Evolutionary conservation across 2,329 filamentous ascomycete genomes (phyloP), one percentile per base, ranked within the genome.

Genomic region (Neonectria coccinea): DNA sequence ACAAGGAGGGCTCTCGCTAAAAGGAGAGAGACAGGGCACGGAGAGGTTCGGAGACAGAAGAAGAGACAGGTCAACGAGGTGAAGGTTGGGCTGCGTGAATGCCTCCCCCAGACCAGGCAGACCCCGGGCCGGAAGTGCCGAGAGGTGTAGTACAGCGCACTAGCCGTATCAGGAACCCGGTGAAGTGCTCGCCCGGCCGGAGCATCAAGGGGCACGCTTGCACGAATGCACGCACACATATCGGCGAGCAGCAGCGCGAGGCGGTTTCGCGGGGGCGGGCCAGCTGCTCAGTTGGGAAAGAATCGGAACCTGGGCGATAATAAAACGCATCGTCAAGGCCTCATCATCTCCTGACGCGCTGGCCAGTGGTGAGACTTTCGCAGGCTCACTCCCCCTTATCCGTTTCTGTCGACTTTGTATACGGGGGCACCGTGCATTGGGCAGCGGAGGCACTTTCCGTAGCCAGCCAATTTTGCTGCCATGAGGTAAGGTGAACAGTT

Each of bases 371-470:
- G 68, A 73, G 71, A 73, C 71, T 62, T 67, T 70, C 58, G 59
- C 27, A 27, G 36, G 39, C 39, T 42, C 39, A 42, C 39, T 42
- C 22, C 69, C 69, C 70, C 69, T 70, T 69, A 62, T 66, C 59
- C 63, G 55, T 62, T 68, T 67, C 51, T 57, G 67, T 67, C 59
- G 62, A 67, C 70, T 62, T 62, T 68, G 62, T 64, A 56, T 60
- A 67, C 66, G 65, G 62, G 60, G 62, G 55, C 53, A 54, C 59
- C 41, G 70, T 57, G 72, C 72, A 73, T 74, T 74, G 72, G 72
- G 72, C 72, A 74, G 64, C 72, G 72, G 71, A 73, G 64, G 69
- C 70, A 68, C 72, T 59, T 70, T 66, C 61, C 64, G 62, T 65
- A 66, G 66, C 70, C 69, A 64, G 59, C 63, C 41, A 57, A 65